Evolutionary conservation across 2,329 filamentous ascomycete genomes (phyloP).

Genomic region (Aspergillus melleus): DNA sequence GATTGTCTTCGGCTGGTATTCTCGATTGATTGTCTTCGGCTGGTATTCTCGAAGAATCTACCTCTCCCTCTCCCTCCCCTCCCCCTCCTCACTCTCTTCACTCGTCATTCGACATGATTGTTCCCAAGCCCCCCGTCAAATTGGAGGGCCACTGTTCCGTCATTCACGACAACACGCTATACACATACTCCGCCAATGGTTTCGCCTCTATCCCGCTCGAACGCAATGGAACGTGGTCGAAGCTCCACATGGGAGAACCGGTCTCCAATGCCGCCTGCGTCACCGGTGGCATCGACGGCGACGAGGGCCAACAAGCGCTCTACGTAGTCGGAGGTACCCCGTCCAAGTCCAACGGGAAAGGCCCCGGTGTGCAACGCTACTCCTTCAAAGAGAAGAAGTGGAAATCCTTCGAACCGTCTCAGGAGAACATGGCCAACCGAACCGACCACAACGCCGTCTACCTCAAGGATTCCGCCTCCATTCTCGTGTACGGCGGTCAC

Average conservation of each 20-base stretch:
- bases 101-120: slow-evolving; percentile 57
- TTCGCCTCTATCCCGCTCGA: slow-evolving; percentile 73
- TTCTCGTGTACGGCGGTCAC: slow-evolving; percentile 79
- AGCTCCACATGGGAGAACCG: slow-evolving; percentile 63
- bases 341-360: slow-evolving; percentile 52
- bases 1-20: slow-evolving; percentile 32
- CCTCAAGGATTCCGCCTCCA: slow-evolving; percentile 66
- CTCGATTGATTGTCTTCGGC: slow-evolving; percentile 32
- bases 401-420: slow-evolving; percentile 55
- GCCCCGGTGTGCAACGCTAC: slow-evolving; percentile 74
- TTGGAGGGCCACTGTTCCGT: slow-evolving; percentile 79
- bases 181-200: slow-evolving; percentile 72
- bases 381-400: slow-evolving; percentile 58
- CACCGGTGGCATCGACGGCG: slow-evolving; percentile 60
- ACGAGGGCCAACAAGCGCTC: slow-evolving; percentile 62
- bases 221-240: slow-evolving; percentile 70
- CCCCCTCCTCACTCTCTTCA: slow-evolving; percentile 1
- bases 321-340: slow-evolving; percentile 76
- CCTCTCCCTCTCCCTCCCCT: slow-evolving; percentile 4
- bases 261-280: slow-evolving; percentile 79
- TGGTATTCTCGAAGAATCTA: slow-evolving; percentile 27
- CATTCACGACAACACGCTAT: slow-evolving; percentile 78
- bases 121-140: slow-evolving; percentile 68
- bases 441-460: slow-evolving; percentile 75
- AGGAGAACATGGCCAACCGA: slow-evolving; percentile 64